These are phyloP conservation scores for Phaseolus lunatus DNA, from an alignment of 306 rosid species.

Conservation along the genomic window DNA sequence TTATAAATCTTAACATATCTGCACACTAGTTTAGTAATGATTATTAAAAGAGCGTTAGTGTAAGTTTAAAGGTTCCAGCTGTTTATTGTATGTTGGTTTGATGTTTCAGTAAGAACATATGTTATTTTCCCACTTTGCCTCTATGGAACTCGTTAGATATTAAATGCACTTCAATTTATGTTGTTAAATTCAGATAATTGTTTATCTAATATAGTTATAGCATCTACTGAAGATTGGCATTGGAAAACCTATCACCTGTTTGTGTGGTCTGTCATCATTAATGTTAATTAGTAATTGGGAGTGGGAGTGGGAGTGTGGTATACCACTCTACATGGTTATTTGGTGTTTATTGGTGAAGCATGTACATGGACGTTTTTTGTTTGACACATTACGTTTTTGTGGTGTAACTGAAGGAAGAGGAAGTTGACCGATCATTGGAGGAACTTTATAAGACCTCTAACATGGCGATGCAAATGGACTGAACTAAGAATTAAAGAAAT, in stretches of 20 bases:
- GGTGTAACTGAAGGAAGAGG: conserved; percentile 66
- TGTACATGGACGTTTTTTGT: neutral
- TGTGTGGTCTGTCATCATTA: conserved; percentile 24
- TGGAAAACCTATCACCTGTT: conserved; percentile 22
- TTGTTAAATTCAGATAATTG: conserved; percentile 16
- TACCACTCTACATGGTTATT: conserved; percentile 17
- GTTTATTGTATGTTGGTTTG: conserved; percentile 34
- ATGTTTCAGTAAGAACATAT: conserved; percentile 13
- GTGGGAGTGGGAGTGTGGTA: neutral
- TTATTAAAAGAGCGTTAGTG: conserved; percentile 14
- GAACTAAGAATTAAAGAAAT: conserved; percentile 81
- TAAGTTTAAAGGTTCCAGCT: conserved; percentile 13
- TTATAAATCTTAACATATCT: conserved; percentile 14
- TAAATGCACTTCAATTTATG: conserved; percentile 17
- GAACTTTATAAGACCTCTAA: conserved; percentile 75
- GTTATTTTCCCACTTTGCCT: conserved; percentile 9
- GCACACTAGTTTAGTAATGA: neutral
- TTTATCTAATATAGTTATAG: conserved; percentile 18
- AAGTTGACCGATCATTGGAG: conserved; percentile 91
- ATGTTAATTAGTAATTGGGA: conserved; percentile 23
- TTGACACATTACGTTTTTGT: conserved; percentile 12
- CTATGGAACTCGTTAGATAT: conserved; percentile 20
- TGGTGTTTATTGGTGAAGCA: conserved; percentile 26
- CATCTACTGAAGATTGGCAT: conserved; percentile 6
- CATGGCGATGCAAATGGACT: conserved; percentile 95